Evolutionary conservation across 1,284 basidiomycete species (phyloP).

Genomic region (Thecaphora thlaspeos): DNA sequence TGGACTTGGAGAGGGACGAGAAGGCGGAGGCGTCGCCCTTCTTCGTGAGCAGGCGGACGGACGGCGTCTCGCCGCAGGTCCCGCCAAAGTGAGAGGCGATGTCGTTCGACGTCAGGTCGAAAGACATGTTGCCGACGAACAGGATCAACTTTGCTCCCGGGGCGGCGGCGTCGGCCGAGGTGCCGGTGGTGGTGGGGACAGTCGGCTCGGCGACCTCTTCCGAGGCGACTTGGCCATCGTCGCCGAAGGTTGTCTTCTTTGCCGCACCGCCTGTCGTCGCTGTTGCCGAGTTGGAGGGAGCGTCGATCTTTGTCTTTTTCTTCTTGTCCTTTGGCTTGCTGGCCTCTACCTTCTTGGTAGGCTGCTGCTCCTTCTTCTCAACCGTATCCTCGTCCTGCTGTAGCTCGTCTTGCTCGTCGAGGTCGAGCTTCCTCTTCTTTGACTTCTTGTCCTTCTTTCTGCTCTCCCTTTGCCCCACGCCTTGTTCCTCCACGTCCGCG

Average conservation of each 20-base stretch:
- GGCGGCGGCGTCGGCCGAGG: neutral
- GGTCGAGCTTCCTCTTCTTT: slow-evolving; percentile 35
- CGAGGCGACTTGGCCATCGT: slow-evolving; percentile 21
- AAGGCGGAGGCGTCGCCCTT: slow-evolving; percentile 41
- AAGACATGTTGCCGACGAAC: slow-evolving; percentile 57
- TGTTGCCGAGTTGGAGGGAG: slow-evolving; percentile 5
- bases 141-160: slow-evolving; percentile 41
- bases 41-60: slow-evolving; percentile 51
- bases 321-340: slow-evolving; percentile 6
- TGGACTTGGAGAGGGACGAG: slow-evolving; percentile 40
- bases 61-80: slow-evolving; percentile 50
- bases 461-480: neutral
- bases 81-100: slow-evolving; percentile 49
- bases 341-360: slow-evolving; percentile 1
- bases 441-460: slow-evolving; percentile 22
- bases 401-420: slow-evolving; percentile 9
- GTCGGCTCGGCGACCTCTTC: slow-evolving; percentile 8
- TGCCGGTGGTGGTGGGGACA: slow-evolving; percentile 4
- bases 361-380: neutral
- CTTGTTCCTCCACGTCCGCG: neutral
- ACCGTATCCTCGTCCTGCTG: slow-evolving; percentile 1
- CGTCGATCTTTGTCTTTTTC: slow-evolving; percentile 7
- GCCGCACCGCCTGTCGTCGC: slow-evolving; percentile 3
- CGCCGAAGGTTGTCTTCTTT: slow-evolving; percentile 32
- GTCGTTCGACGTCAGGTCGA: slow-evolving; percentile 41